Base-by-base conservation (phyloP, 1,284 basidiomycete genomes). In the Melampsora americana region DNA sequence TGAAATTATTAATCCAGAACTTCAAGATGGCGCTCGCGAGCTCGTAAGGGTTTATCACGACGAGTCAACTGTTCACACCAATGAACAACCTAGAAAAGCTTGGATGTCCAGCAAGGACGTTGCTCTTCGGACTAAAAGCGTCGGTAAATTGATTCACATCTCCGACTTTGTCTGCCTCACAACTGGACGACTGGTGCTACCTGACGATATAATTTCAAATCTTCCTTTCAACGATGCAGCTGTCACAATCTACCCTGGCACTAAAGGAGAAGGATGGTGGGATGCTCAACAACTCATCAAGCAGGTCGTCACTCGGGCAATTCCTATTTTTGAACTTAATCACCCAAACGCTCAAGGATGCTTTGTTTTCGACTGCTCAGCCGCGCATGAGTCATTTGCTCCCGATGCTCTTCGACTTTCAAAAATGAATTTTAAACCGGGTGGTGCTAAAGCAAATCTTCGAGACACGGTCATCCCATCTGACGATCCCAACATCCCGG, bases 291-390 rank as follows among this genome's bases (percentile, higher is more conserved):
- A 62, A 32, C 28, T 62, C 26, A 28, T 23, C 60, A 30, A 62
- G 5, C 60, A 62, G 35, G 60, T 62, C 23, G 35, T 30, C 60
- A 62, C 26, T 23, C 26, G 35, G 60, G 60, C 60, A 23, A 3
- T 62, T 23, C 60, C 60, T 7, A 62, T 62, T 32, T 62, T 62
- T 62, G 60, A 62, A 30, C 26, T 2, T 5, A 23, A 28, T 62
- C 60, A 62, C 35, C 60, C 60, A 28, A 32, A 30, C 5, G 26
- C 26, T 62, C 60, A 62, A 32, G 60, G n/a, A 5, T 23, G 26
- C 18, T 62, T 62, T 62, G n/a, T 62, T 56, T 56, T 56, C 12
- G 53, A 56, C 26, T 56, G 53, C 53, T 56, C 53, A 56, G 26
- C 53, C 3, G 60, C 60, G 16, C 60, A 62, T 62, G 18, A 32